Conservation (phyloP, 2,329 filamentous ascomycete species). For the Alternaria longipes region DNA sequence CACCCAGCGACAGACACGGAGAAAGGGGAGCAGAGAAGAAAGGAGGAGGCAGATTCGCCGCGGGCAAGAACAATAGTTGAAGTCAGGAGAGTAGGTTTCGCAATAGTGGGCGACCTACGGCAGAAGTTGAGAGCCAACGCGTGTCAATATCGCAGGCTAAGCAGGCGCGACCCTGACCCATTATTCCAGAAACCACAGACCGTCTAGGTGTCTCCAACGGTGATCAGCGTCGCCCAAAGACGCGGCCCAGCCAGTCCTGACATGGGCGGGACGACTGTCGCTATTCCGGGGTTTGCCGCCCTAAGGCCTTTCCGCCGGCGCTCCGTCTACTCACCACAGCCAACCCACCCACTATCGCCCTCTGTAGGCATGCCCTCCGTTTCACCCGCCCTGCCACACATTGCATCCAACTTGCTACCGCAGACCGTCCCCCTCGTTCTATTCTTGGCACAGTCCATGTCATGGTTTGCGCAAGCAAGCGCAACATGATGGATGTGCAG, state of each 20-base stretch:
- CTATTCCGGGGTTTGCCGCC: constrained; percentile 12
- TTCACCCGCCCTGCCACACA: constrained; percentile 24
- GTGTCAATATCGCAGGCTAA: constrained; percentile 15
- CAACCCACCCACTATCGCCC: constrained; percentile 13
- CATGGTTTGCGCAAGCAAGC: not conserved
- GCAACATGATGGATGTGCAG: constrained; percentile 1
- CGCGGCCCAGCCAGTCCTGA: constrained; percentile 7
- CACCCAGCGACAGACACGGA: constrained; percentile 3
- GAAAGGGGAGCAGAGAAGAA: not conserved
- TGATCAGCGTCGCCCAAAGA: constrained; percentile 7
- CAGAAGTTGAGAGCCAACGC: constrained; percentile 13
- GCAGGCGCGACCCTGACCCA: constrained; percentile 20
- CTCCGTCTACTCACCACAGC: constrained; percentile 7
- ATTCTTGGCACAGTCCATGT: constrained; percentile 23
- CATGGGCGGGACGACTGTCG: constrained; percentile 6
- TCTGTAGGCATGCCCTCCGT: constrained; percentile 11
- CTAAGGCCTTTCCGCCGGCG: constrained; percentile 10
- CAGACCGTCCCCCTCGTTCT: constrained; percentile 10
- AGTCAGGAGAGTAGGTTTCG: constrained; percentile 6
- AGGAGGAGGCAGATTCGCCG: not conserved
- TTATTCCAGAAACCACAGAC: constrained; percentile 14
- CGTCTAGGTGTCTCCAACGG: constrained; percentile 13
- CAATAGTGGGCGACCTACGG: constrained; percentile 11
- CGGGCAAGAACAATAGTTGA: not conserved
- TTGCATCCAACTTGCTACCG: constrained; percentile 5